These are phyloP conservation scores for Nidula niveotomentosa DNA, from an alignment of 1,284 basidiomycete species.

Conservation along the genomic window DNA sequence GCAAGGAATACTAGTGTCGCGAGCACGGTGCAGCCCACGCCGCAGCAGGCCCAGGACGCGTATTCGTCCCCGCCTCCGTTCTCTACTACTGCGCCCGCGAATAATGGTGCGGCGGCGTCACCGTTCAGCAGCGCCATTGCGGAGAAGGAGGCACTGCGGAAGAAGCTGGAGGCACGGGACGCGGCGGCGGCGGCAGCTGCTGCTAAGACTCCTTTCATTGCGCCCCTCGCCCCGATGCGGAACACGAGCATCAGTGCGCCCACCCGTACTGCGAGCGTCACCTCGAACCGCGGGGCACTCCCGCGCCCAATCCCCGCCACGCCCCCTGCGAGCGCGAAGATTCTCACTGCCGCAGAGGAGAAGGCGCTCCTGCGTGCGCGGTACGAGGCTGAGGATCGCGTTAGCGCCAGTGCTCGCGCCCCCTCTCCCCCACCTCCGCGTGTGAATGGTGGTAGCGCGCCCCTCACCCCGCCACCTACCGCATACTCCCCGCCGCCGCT, in stretches of 20 bases:
- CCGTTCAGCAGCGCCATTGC: slow-evolving; percentile 32
- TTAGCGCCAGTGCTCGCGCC: too few relatives aligned
- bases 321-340: slow-evolving; percentile 26
- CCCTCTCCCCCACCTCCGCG: slow-evolving; percentile 11
- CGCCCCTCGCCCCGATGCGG: not conserved
- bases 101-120: not conserved
- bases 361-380: slow-evolving; percentile 67
- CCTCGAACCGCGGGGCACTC: slow-evolving; percentile 18
- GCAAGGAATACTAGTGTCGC: slow-evolving; percentile 11
- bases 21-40: slow-evolving; percentile 5
- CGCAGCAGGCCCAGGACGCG: slow-evolving; percentile 11
- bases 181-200: slow-evolving; percentile 12
- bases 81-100: slow-evolving; percentile 11
- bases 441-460: slow-evolving; percentile 15
- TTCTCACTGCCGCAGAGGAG: slow-evolving; percentile 73
- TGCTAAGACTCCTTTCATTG: slow-evolving; percentile 12
- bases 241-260: too few relatives aligned
- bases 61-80: slow-evolving; percentile 14
- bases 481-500: slow-evolving; percentile 38
- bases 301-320: slow-evolving; percentile 36
- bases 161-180: slow-evolving; percentile 50
- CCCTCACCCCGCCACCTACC: slow-evolving; percentile 13
- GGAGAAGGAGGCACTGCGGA: slow-evolving; percentile 55
- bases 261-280: not conserved
- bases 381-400: slow-evolving; percentile 53